Evolutionary conservation across 305 asterid genomes (phyloP).

Genomic region (Galium porrigens): DNA sequence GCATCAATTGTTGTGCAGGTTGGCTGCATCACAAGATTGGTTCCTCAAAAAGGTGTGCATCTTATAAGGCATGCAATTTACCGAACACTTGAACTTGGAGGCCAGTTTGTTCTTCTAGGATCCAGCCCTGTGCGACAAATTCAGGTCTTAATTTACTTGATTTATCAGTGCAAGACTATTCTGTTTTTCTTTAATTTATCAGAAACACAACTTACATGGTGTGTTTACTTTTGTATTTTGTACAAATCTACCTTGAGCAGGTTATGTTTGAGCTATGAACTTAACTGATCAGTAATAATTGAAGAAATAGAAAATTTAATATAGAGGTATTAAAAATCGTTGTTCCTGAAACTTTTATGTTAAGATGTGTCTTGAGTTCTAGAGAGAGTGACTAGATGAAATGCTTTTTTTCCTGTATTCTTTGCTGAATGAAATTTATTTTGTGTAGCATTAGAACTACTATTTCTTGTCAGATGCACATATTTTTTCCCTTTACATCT

Average conservation of each 20-base stretch:
- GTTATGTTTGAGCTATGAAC: not conserved
- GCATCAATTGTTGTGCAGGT: constrained; percentile 33
- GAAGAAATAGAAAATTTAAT: not conserved
- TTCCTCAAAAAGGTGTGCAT: constrained; percentile 96
- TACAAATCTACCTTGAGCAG: not conserved
- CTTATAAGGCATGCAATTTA: constrained; percentile 88
- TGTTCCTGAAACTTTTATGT: not conserved
- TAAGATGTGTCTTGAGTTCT: not conserved
- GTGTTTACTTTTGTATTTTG: not conserved
- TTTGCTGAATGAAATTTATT: not conserved
- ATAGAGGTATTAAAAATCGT: not conserved
- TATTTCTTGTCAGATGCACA: not conserved
- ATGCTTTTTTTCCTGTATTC: not conserved
- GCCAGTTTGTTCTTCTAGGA: constrained; percentile 93
- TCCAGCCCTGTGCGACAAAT: constrained; percentile 87
- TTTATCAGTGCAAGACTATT: not conserved
- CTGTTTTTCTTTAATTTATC: not conserved
- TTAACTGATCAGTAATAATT: not conserved
- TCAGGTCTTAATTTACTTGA: constrained; percentile 40
- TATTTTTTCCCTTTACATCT: not conserved
- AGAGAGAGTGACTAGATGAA: not conserved
- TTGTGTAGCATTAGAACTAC: not conserved
- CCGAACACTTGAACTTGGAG: constrained; percentile 78
- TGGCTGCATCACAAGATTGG: constrained; percentile 93
- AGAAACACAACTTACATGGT: not conserved